Conservation (phyloP, 2,329 filamentous ascomycete genomes). For the Fusarium brachygibbosum region DNA sequence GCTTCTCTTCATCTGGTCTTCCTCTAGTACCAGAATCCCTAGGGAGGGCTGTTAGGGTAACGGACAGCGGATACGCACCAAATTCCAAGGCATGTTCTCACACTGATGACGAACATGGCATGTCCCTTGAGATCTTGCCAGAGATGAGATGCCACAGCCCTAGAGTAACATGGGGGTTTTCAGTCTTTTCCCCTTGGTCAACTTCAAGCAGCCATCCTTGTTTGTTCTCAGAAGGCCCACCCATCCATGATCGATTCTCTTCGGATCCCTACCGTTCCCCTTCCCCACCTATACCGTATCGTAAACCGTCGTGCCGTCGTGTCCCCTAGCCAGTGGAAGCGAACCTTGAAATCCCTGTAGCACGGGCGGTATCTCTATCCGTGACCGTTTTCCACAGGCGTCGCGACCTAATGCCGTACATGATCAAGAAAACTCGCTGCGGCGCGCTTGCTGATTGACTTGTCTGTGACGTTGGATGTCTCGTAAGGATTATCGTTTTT, state of each 20-base stretch:
- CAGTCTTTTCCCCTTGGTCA: slow-evolving; percentile 31
- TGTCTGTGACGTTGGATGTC: slow-evolving; percentile 17
- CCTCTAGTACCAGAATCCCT: background rate
- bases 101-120: slow-evolving; percentile 23
- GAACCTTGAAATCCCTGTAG: slow-evolving; percentile 44
- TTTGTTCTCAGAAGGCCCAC: slow-evolving; percentile 34
- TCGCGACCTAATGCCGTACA: slow-evolving; percentile 26
- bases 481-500: slow-evolving; percentile 1
- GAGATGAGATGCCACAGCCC: slow-evolving; percentile 34
- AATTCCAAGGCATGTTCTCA: slow-evolving; percentile 1
- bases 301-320: slow-evolving; percentile 42
- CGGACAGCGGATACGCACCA: slow-evolving; percentile 3
- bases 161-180: slow-evolving; percentile 41
- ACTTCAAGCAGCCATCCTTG: slow-evolving; percentile 43
- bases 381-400: slow-evolving; percentile 38
- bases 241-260: slow-evolving; percentile 46
- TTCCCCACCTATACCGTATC: slow-evolving; percentile 42
- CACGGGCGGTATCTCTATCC: slow-evolving; percentile 37
- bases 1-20: slow-evolving; percentile 17
- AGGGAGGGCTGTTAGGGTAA: slow-evolving; percentile 5
- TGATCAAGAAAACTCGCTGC: slow-evolving; percentile 30
- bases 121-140: slow-evolving; percentile 28
- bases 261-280: slow-evolving; percentile 39
- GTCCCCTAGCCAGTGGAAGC: slow-evolving; percentile 42
- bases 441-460: slow-evolving; percentile 27